A percentile compares a stretch with the other conserved stretches of the same genome.
phyloP scores from a whole-genome alignment of 805 yeast species.

The Starmerella roubikii region DNA sequence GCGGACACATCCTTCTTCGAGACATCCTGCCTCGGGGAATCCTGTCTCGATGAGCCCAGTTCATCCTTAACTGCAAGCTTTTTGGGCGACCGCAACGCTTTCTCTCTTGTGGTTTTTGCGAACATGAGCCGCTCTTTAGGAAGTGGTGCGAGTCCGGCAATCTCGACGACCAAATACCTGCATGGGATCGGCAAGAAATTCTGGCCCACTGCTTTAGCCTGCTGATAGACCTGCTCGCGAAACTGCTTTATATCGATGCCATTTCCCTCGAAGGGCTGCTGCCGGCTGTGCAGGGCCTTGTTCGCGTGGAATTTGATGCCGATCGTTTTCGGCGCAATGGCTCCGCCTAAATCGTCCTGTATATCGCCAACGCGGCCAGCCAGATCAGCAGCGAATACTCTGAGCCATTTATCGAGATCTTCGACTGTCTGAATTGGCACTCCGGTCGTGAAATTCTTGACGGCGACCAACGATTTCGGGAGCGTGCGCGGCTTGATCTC shows the following conservation, averaged over 20 bases:
- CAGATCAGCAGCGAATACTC: slow-evolving; percentile 70
- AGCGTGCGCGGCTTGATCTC: slow-evolving; percentile 46
- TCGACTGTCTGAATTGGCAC: slow-evolving; percentile 34
- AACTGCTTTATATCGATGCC: slow-evolving; percentile 4
- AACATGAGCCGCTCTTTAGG: slow-evolving; percentile 15
- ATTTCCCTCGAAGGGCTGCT: slow-evolving; percentile 5
- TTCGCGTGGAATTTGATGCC: slow-evolving; percentile 26
- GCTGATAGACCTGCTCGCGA: slow-evolving; percentile 7
- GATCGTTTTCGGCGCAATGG: slow-evolving; percentile 40
- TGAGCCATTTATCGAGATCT: slow-evolving; percentile 66
- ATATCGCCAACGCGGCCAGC: slow-evolving; percentile 55
- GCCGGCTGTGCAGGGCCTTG: slow-evolving; percentile 10
- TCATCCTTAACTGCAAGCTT: too few relatives aligned
- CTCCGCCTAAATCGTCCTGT: slow-evolving; percentile 43
- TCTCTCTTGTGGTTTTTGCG: neutral
- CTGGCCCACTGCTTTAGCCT: slow-evolving; percentile 7
- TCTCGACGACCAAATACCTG: slow-evolving; percentile 13
- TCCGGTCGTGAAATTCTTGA: slow-evolving; percentile 57
- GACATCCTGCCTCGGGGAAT: too few relatives aligned
- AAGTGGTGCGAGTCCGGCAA: slow-evolving; percentile 13
- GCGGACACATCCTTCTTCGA: too few relatives aligned
- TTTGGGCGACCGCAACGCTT: too few relatives aligned
- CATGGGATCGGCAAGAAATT: slow-evolving; percentile 12
- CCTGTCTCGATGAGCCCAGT: too few relatives aligned
- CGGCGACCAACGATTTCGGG: slow-evolving; percentile 77